These are phyloP conservation scores for Colletotrichum chlorophyti DNA, from an alignment of 2,329 filamentous ascomycete genomes.

Conservation along the genomic window DNA sequence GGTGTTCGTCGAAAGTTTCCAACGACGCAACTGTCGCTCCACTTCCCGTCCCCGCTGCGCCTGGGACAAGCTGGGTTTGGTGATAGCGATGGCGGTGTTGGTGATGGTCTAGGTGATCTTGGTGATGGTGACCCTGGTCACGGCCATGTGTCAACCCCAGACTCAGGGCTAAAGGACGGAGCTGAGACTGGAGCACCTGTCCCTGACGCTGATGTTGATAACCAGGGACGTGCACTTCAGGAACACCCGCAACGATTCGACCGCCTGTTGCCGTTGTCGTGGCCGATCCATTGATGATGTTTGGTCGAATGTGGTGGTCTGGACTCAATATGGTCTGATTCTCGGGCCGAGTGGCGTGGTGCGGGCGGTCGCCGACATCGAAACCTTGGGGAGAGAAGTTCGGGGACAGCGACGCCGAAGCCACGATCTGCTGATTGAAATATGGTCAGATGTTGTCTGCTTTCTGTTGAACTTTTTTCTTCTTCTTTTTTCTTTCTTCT, in stretches of 20 bases:
- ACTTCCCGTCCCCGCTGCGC: too few species aligned
- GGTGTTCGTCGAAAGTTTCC: slow-evolving; percentile 8
- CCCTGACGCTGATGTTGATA: slow-evolving; percentile 11
- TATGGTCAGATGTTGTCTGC: slow-evolving; percentile 19
- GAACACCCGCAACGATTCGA: background rate
- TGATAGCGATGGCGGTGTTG: too few species aligned
- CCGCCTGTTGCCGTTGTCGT: background rate
- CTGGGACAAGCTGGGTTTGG: too few species aligned
- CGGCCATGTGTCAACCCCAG: slow-evolving; percentile 12
- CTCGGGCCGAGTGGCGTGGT: slow-evolving; percentile 23
- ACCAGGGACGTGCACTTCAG: background rate
- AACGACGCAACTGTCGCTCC: background rate
- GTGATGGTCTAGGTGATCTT: slow-evolving; percentile 12
- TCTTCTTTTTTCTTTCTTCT: too few species aligned
- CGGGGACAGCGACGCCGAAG: slow-evolving; percentile 23
- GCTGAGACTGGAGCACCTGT: background rate
- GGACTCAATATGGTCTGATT: slow-evolving; percentile 22
- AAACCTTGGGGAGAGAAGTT: slow-evolving; percentile 17
- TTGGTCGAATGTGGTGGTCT: slow-evolving; percentile 16
- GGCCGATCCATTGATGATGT: slow-evolving; percentile 1
- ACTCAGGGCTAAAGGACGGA: slow-evolving; percentile 14
- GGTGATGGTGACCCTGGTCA: slow-evolving; percentile 9
- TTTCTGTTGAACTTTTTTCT: background rate
- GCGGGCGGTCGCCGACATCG: slow-evolving; percentile 15
- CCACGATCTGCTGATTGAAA: slow-evolving; percentile 29